Base-by-base conservation (phyloP, 306 rosid genomes). In the Cicer judaicum region DNA sequence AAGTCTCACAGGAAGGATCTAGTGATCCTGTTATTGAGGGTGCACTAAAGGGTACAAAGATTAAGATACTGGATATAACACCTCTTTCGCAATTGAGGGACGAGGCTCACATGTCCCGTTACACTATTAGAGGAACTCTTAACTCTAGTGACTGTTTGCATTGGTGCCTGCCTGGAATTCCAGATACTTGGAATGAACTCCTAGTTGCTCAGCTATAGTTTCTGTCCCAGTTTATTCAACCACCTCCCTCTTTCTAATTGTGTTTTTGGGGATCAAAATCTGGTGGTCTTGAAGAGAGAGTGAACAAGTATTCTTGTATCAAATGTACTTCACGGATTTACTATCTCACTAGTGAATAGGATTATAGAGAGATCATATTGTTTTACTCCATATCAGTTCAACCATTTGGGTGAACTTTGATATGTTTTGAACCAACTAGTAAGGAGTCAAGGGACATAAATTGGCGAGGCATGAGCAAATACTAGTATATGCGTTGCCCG, bases 151-250 rank as follows among this genome's bases (percentile, higher is more conserved):
- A 94, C 67, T 94, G 97, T 77, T 90, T 94, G 85, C 97, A 92
- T 82, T 92, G 97, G 99, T 94, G 97, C 81, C 73, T 94, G 42
- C 97, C 97, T 2, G 97, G 97, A 53, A 76, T 92, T 82, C 97
- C 96, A 8, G 99, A 92, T 78, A 15, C 97, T 13, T 94, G 99
- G 99, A 94, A 94, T 74, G 97, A 94, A 81, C 83, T 94, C 81
- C 93, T 94, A 68, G 64, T 81, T 81, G 90, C 96, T 53, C 97
- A 92, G 59, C 76, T 92, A 60, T 94, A 92, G 83, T 68, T 19
- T 14, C 6, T 14, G 10, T 42, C 75, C 64, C 50, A 68, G 52
- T 76, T 64, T 73, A 42, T 61, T 14, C 44, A 46, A 56, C 40
- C 56, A 5, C 72, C 54, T 21, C 18, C 42, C 41, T 21, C 13